Conservation (phyloP, 306 rosid species). For the Canavalia ensiformis region DNA sequence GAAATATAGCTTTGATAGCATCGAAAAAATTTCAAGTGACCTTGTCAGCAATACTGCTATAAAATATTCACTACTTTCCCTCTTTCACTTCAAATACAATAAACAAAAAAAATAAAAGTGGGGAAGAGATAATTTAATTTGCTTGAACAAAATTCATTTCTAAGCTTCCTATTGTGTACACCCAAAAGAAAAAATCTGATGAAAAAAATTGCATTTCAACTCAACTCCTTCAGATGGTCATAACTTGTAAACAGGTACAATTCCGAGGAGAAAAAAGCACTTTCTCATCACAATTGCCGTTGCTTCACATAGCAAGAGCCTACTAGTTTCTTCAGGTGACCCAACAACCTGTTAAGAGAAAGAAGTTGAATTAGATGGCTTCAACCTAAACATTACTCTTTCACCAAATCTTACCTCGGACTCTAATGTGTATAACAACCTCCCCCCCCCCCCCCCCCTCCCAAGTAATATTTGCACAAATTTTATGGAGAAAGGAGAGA, state of each 20-base stretch:
- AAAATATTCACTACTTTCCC: constrained; percentile 30
- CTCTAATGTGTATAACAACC: constrained; percentile 5
- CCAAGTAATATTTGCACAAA: neutral
- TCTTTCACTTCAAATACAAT: constrained; percentile 36
- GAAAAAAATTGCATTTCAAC: constrained; percentile 35
- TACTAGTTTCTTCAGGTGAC: constrained; percentile 79
- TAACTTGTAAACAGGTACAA: constrained; percentile 88
- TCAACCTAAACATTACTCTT: constrained; percentile 36
- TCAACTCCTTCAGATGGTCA: constrained; percentile 46
- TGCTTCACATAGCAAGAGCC: constrained; percentile 97
- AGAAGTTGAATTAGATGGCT: constrained; percentile 31
- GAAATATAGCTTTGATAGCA: constrained; percentile 6
- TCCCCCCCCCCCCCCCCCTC: neutral
- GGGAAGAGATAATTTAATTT: constrained; percentile 6
- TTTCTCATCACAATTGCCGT: constrained; percentile 90
- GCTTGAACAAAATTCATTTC: neutral
- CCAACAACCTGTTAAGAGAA: constrained; percentile 75
- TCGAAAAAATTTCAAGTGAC: constrained; percentile 23
- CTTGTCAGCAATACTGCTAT: constrained; percentile 28
- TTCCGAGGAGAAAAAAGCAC: constrained; percentile 89
- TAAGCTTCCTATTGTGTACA: constrained; percentile 24
- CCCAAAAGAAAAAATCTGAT: neutral
- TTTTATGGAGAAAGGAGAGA: neutral
- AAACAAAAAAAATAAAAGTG: neutral
- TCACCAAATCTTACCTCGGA: neutral